These are phyloP conservation scores for Rhododendron molle DNA, from an alignment of 148 eudicot species.

Conservation along the genomic window DNA sequence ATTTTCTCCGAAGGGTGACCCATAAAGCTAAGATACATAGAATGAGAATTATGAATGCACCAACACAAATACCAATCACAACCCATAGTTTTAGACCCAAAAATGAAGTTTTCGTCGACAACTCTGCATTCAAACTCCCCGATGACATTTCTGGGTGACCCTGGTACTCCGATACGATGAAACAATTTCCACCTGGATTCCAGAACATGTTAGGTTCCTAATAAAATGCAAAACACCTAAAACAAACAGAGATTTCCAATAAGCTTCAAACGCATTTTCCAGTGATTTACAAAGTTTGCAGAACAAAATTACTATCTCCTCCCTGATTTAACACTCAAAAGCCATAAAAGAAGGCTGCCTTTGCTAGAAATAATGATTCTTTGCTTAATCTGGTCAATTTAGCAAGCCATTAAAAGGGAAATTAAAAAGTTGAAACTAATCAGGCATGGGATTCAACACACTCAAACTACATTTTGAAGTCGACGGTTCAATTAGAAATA, in stretches of 20 bases:
- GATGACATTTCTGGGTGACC: constrained; percentile 22
- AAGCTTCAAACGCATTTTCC: not conserved
- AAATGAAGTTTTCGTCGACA: constrained; percentile 32
- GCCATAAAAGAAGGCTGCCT: not conserved
- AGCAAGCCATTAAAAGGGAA: not conserved
- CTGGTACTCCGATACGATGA: not conserved
- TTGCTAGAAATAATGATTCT: not conserved
- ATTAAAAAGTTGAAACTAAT: not conserved
- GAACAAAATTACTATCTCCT: not conserved
- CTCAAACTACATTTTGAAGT: not conserved
- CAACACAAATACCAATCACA: constrained; percentile 55
- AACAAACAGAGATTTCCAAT: not conserved
- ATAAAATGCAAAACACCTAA: not conserved
- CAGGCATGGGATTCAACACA: not conserved
- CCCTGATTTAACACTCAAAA: not conserved
- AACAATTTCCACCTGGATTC: constrained; percentile 20
- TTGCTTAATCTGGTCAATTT: constrained; percentile 1
- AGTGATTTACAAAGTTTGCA: not conserved
- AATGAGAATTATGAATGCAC: constrained; percentile 57
- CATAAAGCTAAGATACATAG: constrained; percentile 57
- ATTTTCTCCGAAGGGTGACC: constrained; percentile 50
- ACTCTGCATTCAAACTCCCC: constrained; percentile 25
- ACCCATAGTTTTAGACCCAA: constrained; percentile 65
- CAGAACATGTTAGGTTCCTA: not conserved
- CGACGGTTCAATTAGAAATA: not conserved